These are phyloP conservation scores for Pyrenochaeta sp. DNA, from an alignment of 2,329 filamentous ascomycete genomes.

Conservation along the genomic window DNA sequence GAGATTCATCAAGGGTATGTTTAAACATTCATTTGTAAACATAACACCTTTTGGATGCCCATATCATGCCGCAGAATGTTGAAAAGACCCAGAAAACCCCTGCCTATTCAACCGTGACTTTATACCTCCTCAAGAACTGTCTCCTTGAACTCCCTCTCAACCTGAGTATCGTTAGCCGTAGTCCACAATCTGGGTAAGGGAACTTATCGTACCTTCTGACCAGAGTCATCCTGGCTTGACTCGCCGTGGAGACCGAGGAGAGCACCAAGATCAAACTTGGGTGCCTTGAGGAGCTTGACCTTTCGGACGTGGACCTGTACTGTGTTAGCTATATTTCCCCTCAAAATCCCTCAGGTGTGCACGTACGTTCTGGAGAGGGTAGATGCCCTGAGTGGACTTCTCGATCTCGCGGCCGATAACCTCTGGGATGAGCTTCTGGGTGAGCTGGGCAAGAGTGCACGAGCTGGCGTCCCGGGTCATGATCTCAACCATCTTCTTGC, in stretches of 20 bases:
- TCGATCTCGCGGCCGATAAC: conserved; percentile 99
- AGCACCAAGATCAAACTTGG: conserved; percentile 98
- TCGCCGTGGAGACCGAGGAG: conserved; percentile 97
- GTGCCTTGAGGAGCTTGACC: conserved; percentile 98
- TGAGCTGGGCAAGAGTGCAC: conserved; percentile 96
- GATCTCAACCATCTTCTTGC: conserved; percentile 99
- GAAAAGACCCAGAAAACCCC: conserved; percentile 50
- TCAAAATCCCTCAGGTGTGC: conserved; percentile 18
- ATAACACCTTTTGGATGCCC: conserved; percentile 55
- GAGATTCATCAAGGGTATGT: conserved; percentile 46
- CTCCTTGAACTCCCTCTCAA: conserved; percentile 99
- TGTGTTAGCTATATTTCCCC: conserved; percentile 28
- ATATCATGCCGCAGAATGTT: conserved; percentile 52
- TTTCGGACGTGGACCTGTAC: conserved; percentile 97
- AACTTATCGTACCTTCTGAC: conserved; percentile 78
- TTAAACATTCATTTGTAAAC: conserved; percentile 52
- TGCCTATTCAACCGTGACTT: conserved; percentile 54
- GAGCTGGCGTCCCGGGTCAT: conserved; percentile 94
- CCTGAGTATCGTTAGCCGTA: conserved; percentile 30
- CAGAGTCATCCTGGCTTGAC: conserved; percentile 93
- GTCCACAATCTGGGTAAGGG: neutral
- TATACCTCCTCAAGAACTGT: conserved; percentile 92
- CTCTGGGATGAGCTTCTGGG: conserved; percentile 98
- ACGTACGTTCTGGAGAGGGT: conserved; percentile 96
- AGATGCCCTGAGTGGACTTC: conserved; percentile 99